Base-by-base conservation (phyloP, 1,139 yeast species). In the Hansenula lynferdii region DNA sequence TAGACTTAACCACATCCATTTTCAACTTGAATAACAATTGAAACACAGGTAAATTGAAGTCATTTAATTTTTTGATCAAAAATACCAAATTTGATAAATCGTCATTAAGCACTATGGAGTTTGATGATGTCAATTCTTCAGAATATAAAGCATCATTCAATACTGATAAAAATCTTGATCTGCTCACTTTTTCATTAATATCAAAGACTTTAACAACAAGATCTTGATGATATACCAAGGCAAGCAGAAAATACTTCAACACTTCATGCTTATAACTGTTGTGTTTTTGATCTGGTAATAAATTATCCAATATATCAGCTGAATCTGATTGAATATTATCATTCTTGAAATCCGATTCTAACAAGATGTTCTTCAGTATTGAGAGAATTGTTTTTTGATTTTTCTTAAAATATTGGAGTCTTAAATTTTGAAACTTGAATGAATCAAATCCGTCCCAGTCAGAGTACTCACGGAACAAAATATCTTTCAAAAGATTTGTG, bases 1-100 rank as follows among this genome's bases (percentile, higher is more conserved):
- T 40, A 2, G 40, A 12, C 1, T 39, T 32, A 4, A 42, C 42
- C 6, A 23, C 24, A 9, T 17, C 35, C 31, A 53, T 24, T 6
- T 29, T 39, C 19, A 50, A 28, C 25, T 61, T 61, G 40, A 68
- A 53, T n/a, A 77, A 53, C 17, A 77, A 54, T 50, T 80, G 86
- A 37, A 69, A 65, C 2, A 77, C 50, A 0, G 78, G 72, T 23
- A 80, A 51, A 49, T 75, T 79, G 54, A 77, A 77, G 38, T 74
- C 78, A 44, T 72, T 68, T n/a, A 52, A 22, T 6, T 31, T 41
- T 16, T 36, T 11, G 8, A 37, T 35, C 11, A 47, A 28, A 14
- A 39, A 37, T 5, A 32, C 30, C 25, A 44, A 38, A 11, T 36
- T 36, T 8, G 31, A 26, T 8, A 31, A 8, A 22, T 31, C 33